Evolutionary conservation across 192 early-diverging fungal genomes (phyloP).

Genomic region (Linnemannia hyalina): DNA sequence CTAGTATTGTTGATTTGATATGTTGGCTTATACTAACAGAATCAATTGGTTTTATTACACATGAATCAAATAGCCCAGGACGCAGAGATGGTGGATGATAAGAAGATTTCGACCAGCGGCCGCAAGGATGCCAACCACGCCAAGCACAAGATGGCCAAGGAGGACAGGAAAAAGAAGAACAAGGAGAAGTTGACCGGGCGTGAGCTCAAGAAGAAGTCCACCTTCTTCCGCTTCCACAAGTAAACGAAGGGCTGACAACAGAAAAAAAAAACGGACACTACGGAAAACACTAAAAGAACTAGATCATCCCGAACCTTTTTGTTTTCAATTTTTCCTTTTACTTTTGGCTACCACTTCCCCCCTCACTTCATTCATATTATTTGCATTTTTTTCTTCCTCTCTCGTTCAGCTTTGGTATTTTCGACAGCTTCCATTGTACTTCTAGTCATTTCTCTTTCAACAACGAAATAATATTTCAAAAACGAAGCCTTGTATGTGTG

Average conservation of each 20-base stretch:
- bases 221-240: constrained; percentile 60
- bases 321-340: not conserved
- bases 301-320: not conserved
- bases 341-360: not conserved
- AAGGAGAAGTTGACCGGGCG: constrained; percentile 46
- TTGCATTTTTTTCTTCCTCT: not conserved
- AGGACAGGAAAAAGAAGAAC: constrained; percentile 57
- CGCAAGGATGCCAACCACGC: constrained; percentile 53
- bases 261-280: too few species aligned
- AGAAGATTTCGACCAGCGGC: constrained; percentile 67
- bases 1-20: too few species aligned
- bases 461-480: not conserved
- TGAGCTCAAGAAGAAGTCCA: constrained; percentile 56
- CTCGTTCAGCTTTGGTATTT: constrained; percentile 2
- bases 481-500: not conserved
- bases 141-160: constrained; percentile 57
- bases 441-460: not conserved
- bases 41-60: not conserved
- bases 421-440: constrained; percentile 10
- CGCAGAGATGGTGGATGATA: constrained; percentile 45
- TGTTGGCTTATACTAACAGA: not conserved
- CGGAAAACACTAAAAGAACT: not conserved
- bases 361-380: not conserved
- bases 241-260: constrained; percentile 7
- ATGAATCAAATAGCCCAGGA: constrained; percentile 14